Conservation (phyloP, 257 asterid genomes). For the Rhazya stricta region DNA sequence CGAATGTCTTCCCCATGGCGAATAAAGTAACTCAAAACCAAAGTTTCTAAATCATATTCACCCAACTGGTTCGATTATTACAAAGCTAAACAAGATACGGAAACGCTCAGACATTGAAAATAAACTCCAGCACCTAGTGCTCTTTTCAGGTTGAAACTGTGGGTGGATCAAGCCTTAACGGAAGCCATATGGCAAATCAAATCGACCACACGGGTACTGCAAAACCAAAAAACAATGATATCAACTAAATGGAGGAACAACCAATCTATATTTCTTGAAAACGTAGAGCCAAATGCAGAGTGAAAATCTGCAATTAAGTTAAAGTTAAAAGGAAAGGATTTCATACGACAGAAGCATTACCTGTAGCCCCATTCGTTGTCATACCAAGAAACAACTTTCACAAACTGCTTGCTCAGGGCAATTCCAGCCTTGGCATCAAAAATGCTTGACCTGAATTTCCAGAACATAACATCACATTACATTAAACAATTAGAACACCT, state of each 20-base stretch:
- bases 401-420: conserved; percentile 56
- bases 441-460: conserved; percentile 55
- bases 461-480: background rate
- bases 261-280: background rate
- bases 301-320: background rate
- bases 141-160: background rate
- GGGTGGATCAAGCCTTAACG: conserved; percentile 26
- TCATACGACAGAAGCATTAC: conserved; percentile 27
- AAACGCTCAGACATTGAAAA: background rate
- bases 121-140: background rate
- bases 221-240: background rate
- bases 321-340: background rate
- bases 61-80: background rate
- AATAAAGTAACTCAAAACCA: background rate
- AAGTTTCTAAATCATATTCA: background rate
- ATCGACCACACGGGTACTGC: conserved; percentile 71
- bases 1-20: background rate
- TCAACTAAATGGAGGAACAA: background rate
- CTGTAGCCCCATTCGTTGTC: conserved; percentile 79
- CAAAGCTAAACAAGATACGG: conserved; percentile 7
- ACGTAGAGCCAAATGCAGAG: background rate
- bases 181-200: conserved; percentile 62
- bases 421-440: conserved; percentile 84
- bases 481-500: background rate
- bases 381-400: conserved; percentile 68